Conservation (phyloP, 768 basidiomycete genomes). For the Psilocybe sp. region DNA sequence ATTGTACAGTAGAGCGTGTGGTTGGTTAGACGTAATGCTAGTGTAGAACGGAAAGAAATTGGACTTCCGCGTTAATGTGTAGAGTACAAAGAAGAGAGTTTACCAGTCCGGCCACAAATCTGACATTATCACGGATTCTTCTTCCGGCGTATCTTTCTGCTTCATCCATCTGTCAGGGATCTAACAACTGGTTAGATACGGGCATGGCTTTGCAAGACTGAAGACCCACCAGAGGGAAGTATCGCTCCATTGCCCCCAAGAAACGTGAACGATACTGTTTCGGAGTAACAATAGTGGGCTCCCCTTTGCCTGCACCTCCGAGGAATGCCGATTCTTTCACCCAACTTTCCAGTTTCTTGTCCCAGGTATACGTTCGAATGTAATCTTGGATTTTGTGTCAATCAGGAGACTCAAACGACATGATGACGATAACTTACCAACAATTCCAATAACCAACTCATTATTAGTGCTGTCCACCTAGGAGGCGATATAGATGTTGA, state of each 20-base stretch:
- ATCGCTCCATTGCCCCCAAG: slow-evolving; percentile 84
- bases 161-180: slow-evolving; percentile 93
- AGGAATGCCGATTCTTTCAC: slow-evolving; percentile 94
- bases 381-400: slow-evolving; percentile 56
- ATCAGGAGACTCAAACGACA: not conserved
- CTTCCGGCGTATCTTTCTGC: slow-evolving; percentile 73
- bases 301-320: slow-evolving; percentile 78
- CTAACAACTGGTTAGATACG: slow-evolving; percentile 32
- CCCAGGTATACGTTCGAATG: slow-evolving; percentile 95
- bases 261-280: slow-evolving; percentile 91
- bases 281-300: slow-evolving; percentile 95
- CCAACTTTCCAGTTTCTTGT: slow-evolving; percentile 98
- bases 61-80: not conserved
- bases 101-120: slow-evolving; percentile 71
- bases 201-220: not conserved
- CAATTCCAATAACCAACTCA: slow-evolving; percentile 94
- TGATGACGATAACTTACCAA: slow-evolving; percentile 60
- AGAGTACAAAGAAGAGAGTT: not conserved
- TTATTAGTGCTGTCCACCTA: slow-evolving; percentile 83
- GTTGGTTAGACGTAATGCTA: not conserved
- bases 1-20: slow-evolving; percentile 28
- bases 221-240: slow-evolving; percentile 73
- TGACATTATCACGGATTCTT: slow-evolving; percentile 54
- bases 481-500: not conserved
- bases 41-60: not conserved